These are phyloP conservation scores for Picea mariana DNA, from an alignment of 83 land plant species.

Conservation along the genomic window DNA sequence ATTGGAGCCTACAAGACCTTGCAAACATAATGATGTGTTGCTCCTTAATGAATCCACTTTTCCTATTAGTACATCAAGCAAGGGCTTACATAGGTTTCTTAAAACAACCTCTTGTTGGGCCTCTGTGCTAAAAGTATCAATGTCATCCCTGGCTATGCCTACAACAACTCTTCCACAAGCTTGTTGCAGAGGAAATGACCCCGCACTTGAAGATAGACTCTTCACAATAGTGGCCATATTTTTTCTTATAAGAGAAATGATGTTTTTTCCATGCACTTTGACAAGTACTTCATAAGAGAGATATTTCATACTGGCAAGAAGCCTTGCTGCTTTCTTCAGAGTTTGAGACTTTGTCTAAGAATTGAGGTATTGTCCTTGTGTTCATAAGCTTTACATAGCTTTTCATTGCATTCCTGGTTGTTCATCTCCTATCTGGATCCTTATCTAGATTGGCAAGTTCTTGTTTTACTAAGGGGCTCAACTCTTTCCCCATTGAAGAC, in stretches of 20 bases:
- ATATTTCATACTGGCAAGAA: too few relatives aligned
- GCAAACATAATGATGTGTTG: conserved; percentile 84
- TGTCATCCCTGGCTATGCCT: conserved; percentile 75
- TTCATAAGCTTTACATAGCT: too few relatives aligned
- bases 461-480: too few relatives aligned
- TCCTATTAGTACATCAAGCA: conserved; percentile 57
- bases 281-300: too few relatives aligned
- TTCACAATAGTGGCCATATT: conserved; percentile 65
- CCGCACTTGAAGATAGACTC: conserved; percentile 62
- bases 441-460: too few relatives aligned
- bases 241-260: conserved; percentile 27
- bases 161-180: conserved; percentile 84
- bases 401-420: too few relatives aligned
- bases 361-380: too few relatives aligned
- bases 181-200: conserved; percentile 77
- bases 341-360: too few relatives aligned
- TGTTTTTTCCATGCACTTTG: too few relatives aligned
- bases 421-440: too few relatives aligned
- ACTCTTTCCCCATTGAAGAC: too few relatives aligned
- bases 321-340: too few relatives aligned
- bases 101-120: conserved; percentile 55
- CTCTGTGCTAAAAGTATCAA: conserved; percentile 57
- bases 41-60: conserved; percentile 52
- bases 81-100: conserved; percentile 65
- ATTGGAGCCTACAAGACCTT: background rate